Conservation (phyloP, 306 rosid species). For the Prosopis cineraria region DNA sequence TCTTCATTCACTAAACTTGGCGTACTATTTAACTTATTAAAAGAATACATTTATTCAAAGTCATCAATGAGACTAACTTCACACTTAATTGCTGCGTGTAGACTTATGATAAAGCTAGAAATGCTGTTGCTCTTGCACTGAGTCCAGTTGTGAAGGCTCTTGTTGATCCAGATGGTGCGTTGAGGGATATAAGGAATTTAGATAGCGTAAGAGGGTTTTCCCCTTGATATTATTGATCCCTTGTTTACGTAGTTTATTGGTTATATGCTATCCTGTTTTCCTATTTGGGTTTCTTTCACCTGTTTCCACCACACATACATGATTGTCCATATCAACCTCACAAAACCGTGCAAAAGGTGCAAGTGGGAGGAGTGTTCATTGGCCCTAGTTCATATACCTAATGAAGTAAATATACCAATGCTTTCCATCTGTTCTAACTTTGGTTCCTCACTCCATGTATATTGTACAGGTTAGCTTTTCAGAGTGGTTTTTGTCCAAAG, state of each 20-base stretch:
- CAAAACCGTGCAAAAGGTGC: background rate
- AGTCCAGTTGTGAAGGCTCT: conserved; percentile 99
- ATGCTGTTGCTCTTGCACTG: conserved; percentile 92
- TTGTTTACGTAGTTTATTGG: conserved; percentile 17
- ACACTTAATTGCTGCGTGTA: conserved; percentile 40
- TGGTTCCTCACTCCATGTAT: conserved; percentile 5
- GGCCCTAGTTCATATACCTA: conserved; percentile 4
- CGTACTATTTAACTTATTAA: background rate
- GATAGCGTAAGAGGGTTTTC: conserved; percentile 70
- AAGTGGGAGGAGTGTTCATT: conserved; percentile 7
- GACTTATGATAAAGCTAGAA: conserved; percentile 98
- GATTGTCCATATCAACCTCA: background rate
- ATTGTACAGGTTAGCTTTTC: conserved; percentile 88
- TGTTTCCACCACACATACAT: conserved; percentile 6
- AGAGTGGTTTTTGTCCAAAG: conserved; percentile 97
- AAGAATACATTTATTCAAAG: background rate
- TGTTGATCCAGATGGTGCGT: conserved; percentile 92
- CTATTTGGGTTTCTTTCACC: conserved; percentile 3
- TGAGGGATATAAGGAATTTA: conserved; percentile 84
- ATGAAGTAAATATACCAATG: background rate
- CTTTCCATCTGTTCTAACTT: conserved; percentile 4
- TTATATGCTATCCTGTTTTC: conserved; percentile 14
- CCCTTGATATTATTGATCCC: conserved; percentile 6
- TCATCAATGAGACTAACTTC: conserved; percentile 11
- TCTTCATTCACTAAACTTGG: background rate